Evolutionary conservation across 2,329 filamentous ascomycete species (phyloP).

Genomic region (Coniochaeta sp.): DNA sequence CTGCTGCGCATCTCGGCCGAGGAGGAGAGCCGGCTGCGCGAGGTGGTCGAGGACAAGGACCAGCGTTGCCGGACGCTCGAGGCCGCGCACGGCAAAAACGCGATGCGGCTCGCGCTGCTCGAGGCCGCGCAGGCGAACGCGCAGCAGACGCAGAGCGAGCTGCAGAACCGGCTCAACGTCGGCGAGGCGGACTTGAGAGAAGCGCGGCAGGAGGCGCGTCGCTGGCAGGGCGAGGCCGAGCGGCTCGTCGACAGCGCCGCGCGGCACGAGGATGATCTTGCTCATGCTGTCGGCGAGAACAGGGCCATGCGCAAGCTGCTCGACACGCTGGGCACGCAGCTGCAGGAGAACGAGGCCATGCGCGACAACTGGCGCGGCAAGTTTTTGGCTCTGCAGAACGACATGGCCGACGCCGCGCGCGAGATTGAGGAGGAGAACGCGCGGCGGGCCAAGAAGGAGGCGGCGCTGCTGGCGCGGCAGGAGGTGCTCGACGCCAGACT

Average conservation of each 20-base stretch:
- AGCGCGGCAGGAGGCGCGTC: constrained; percentile 48
- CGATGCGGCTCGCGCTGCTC: constrained; percentile 58
- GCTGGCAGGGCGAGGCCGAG: constrained; percentile 57
- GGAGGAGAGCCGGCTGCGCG: constrained; percentile 61
- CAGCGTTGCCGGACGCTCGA: constrained; percentile 55
- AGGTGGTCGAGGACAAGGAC: constrained; percentile 63
- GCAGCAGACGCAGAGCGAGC: constrained; percentile 46
- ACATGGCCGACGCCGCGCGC: constrained; percentile 72
- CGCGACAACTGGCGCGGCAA: constrained; percentile 79
- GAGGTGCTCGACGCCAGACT: constrained; percentile 73
- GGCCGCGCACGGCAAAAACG: constrained; percentile 43
- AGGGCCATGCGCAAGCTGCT: constrained; percentile 70
- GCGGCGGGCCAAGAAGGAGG: constrained; percentile 69
- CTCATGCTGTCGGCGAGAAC: constrained; percentile 49
- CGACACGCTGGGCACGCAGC: constrained; percentile 65
- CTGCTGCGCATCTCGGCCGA: constrained; percentile 63
- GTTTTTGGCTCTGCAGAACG: constrained; percentile 77
- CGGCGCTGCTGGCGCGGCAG: constrained; percentile 69
- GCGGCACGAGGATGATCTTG: constrained; percentile 40
- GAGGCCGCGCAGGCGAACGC: constrained; percentile 57
- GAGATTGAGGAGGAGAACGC: constrained; percentile 80
- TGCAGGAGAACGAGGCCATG: constrained; percentile 78
- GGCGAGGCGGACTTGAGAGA: constrained; percentile 49
- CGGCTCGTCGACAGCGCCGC: constrained; percentile 44
- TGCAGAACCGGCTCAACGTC: constrained; percentile 46